Base-by-base conservation (phyloP, 768 basidiomycete genomes). In the Psilocybe subaeruginosa region DNA sequence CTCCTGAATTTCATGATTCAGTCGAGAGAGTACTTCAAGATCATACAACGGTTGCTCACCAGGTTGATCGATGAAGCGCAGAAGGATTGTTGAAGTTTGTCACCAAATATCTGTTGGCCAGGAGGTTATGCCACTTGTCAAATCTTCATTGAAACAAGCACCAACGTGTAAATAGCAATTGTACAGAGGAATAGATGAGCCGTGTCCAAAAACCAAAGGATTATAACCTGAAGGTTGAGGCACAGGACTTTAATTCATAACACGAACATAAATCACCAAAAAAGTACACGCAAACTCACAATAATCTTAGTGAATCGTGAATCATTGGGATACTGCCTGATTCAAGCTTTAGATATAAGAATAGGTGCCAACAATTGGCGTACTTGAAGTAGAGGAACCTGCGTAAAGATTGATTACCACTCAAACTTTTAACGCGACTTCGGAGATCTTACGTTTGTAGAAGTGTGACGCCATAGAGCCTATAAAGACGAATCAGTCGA, bases 401-500 rank as follows among this genome's bases (percentile, higher is more conserved):
- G 46, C 19, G 8, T 9, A 16, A 37, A 30, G 16, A 43, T 68
- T 12, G 62, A 46, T 63, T 39, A 58, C 23, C 23, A 23, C 43
- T 16, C 48, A 54, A 48, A 43, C 35, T 37, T 3, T 23, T 43
- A 3, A 41, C 16, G 17, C 43, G 47, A 54, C 48, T 33, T 17
- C 33, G 19, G 19, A 30, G 55, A 19, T 71, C 77, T 64, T 64
- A 80, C 77, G 76, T 76, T 58, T 80, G 77, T 19, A 82, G 67
- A 33, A 82, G 64, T 6, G 81, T 82, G 27, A 82, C 77, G 37
- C 82, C 82, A 66, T 81, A 83, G 46, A 82, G 64, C 39, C 80
- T 83, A 66, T 27, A 54, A 31, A 54, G 53, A 19, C 43, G 45
- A 54, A 35, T 39, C 23, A 27, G 46, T 46, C 49, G 48, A 47